These are phyloP conservation scores for Psilocybe subaeruginosa DNA, from an alignment of 768 basidiomycete genomes.

Conservation along the genomic window DNA sequence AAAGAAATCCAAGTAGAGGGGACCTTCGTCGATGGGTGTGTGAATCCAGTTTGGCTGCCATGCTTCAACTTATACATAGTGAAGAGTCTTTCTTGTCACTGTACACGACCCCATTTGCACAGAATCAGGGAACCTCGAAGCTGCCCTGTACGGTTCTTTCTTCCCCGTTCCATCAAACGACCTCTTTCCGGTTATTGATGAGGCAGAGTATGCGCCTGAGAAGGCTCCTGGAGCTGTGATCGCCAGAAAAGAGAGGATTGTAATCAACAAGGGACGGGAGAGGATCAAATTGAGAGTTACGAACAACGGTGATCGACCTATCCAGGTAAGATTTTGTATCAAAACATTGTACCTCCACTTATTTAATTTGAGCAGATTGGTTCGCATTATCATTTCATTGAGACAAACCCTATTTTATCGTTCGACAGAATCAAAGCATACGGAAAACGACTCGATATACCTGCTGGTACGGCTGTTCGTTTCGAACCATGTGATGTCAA, in stretches of 20 bases:
- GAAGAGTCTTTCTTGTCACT: constrained; percentile 92
- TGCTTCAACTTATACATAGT: neutral
- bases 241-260: constrained; percentile 62
- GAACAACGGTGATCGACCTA: constrained; percentile 91
- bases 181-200: constrained; percentile 62
- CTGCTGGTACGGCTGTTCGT: constrained; percentile 93
- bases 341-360: constrained; percentile 1
- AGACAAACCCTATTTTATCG: constrained; percentile 77
- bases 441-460: constrained; percentile 87
- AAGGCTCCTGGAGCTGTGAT: constrained; percentile 79
- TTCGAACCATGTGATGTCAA: constrained; percentile 94
- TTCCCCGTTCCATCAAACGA: constrained; percentile 74
- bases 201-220: constrained; percentile 50
- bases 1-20: constrained; percentile 95
- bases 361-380: constrained; percentile 63
- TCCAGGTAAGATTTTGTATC: constrained; percentile 60
- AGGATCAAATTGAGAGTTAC: constrained; percentile 76
- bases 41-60: neutral
- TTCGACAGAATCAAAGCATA: constrained; percentile 87
- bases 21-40: constrained; percentile 85
- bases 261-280: constrained; percentile 75
- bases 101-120: constrained; percentile 95
- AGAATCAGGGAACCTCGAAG: constrained; percentile 71
- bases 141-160: constrained; percentile 96
- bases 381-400: constrained; percentile 93